Evolutionary conservation across 108 stramenopile genomes (phyloP).

Genomic region (Cyclostephanos tholiformis): DNA sequence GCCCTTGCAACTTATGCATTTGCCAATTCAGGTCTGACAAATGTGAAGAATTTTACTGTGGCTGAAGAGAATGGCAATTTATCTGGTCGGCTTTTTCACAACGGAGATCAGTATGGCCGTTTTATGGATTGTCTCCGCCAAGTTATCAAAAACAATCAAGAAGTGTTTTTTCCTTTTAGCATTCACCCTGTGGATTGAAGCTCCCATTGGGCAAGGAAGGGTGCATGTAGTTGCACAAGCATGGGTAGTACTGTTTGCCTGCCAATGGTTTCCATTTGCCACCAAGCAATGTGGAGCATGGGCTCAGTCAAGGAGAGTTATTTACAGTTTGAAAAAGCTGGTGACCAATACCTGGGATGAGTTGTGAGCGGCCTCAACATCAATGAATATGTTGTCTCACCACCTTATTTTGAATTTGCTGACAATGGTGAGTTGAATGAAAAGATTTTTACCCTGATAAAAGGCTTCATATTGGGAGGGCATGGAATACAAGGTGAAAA

Average conservation of each 20-base stretch:
- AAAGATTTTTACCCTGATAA: background rate
- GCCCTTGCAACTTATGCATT: conserved; percentile 16
- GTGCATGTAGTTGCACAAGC: conserved; percentile 1
- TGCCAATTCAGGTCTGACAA: background rate
- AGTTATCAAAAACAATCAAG: background rate
- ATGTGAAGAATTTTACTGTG: background rate
- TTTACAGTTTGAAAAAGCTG: no score
- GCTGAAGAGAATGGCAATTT: background rate
- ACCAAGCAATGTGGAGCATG: conserved; percentile 15
- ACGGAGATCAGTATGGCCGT: conserved; percentile 8
- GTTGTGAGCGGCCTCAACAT: conserved; percentile 6
- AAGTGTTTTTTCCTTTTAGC: conserved; percentile 8
- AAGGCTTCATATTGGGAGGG: background rate
- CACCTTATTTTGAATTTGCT: conserved; percentile 5
- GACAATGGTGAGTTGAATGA: background rate
- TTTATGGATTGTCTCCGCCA: no score
- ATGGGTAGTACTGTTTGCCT: conserved; percentile 22
- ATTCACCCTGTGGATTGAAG: conserved; percentile 11
- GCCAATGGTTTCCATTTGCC: conserved; percentile 22
- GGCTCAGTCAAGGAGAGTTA: conserved; percentile 22
- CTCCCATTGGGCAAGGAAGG: conserved; percentile 25
- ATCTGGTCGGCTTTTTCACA: conserved; percentile 4
- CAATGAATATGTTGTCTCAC: conserved; percentile 5
- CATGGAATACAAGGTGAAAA: background rate
- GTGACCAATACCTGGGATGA: conserved; percentile 23